A percentile compares a stretch with the other conserved stretches of the same genome.
phyloP scores from a whole-genome alignment of 805 yeast species.

The Starmerella sirachaensis region DNA sequence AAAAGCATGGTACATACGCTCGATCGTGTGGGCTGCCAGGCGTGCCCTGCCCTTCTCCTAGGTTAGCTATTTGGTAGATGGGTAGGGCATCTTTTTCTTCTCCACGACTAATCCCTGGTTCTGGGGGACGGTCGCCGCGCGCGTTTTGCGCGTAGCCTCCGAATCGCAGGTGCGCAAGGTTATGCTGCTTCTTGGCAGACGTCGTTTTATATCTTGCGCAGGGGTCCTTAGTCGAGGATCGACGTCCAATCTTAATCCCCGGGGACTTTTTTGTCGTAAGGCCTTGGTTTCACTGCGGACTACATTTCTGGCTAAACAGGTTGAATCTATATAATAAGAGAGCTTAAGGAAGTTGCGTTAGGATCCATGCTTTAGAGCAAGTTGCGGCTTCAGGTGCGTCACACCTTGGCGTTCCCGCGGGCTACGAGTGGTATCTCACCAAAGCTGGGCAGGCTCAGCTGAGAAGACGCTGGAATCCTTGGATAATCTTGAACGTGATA shows the following conservation, averaged over 20 bases:
- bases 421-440: too few species aligned
- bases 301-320: constrained; percentile 9
- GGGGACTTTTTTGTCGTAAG: constrained; percentile 19
- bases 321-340: not conserved
- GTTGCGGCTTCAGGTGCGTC: not conserved
- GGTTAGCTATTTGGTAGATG: too few species aligned
- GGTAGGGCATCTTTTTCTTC: not conserved
- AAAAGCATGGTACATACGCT: too few species aligned
- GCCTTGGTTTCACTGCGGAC: constrained; percentile 26
- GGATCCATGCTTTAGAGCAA: not conserved
- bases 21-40: too few species aligned
- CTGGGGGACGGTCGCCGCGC: not conserved
- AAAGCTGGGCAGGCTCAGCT: not conserved
- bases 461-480: constrained; percentile 17
- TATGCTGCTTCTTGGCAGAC: not conserved
- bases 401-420: not conserved
- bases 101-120: constrained; percentile 9
- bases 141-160: constrained; percentile 12
- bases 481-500: constrained; percentile 18
- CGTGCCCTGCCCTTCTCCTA: too few species aligned
- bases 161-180: constrained; percentile 1
- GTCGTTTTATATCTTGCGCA: not conserved
- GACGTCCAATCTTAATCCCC: constrained; percentile 26
- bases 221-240: constrained; percentile 12
- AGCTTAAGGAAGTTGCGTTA: not conserved